Evolutionary conservation across 2,329 filamentous ascomycete genomes (phyloP).

Genomic region (Trichoderma breve): DNA sequence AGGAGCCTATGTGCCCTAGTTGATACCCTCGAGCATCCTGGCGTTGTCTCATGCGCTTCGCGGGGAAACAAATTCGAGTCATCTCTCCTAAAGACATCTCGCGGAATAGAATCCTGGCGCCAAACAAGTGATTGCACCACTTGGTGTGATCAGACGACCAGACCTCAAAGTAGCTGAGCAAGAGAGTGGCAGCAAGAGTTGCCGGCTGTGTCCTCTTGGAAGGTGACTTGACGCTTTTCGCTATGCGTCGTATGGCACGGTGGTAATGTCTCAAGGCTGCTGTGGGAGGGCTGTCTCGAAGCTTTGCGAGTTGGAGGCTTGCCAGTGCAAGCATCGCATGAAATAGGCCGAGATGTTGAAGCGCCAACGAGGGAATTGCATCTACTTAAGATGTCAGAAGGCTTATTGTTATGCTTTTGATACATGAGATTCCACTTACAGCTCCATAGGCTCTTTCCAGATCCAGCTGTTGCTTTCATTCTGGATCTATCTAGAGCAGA

Average conservation of each 20-base stretch:
- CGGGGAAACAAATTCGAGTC: conserved; percentile 66
- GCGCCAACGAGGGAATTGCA: conserved; percentile 77
- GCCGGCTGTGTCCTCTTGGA: conserved; percentile 69
- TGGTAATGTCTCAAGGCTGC: conserved; percentile 91
- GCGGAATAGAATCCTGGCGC: conserved; percentile 75
- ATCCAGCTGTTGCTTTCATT: conserved; percentile 58
- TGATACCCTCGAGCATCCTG: background rate
- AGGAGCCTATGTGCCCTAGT: background rate
- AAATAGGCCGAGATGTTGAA: conserved; percentile 81
- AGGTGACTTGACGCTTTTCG: conserved; percentile 69
- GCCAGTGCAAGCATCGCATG: conserved; percentile 88
- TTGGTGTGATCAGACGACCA: conserved; percentile 93
- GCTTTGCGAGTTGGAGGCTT: conserved; percentile 81
- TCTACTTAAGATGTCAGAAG: conserved; percentile 41
- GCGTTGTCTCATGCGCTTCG: conserved; percentile 47
- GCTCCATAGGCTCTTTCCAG: conserved; percentile 65
- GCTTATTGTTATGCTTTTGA: no score
- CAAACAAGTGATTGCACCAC: conserved; percentile 90
- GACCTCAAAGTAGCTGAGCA: conserved; percentile 90
- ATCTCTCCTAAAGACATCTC: conserved; percentile 78
- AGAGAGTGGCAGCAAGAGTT: conserved; percentile 81
- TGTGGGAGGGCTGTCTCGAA: conserved; percentile 70
- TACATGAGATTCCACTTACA: conserved; percentile 43
- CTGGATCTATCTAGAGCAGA: conserved; percentile 62
- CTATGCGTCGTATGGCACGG: conserved; percentile 74